Conservation (phyloP, 2,329 filamentous ascomycete species). For the Colletotrichum sp. region DNA sequence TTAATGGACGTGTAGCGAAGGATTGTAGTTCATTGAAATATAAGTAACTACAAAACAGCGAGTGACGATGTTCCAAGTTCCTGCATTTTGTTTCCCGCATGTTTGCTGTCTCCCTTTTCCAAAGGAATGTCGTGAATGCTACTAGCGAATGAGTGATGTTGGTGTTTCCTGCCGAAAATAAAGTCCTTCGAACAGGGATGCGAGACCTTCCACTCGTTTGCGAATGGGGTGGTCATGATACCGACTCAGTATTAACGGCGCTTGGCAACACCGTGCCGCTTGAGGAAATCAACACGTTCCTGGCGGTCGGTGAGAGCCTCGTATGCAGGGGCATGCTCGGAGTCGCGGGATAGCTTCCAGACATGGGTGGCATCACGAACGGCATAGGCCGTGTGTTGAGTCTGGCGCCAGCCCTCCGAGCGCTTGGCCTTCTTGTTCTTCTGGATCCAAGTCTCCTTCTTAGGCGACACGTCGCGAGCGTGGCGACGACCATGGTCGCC, state of each 20-base stretch:
- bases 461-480: background rate
- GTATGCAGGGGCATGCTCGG: background rate
- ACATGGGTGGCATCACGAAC: background rate
- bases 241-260: background rate
- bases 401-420: background rate
- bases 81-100: fast-evolving
- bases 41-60: background rate
- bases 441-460: background rate
- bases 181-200: fast-evolving
- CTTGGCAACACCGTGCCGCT: background rate
- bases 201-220: background rate
- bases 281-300: background rate
- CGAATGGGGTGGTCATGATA: background rate
- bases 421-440: background rate
- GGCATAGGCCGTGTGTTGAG: background rate
- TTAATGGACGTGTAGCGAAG: fast-evolving
- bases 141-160: background rate
- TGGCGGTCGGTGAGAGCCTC: background rate
- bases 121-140: background rate
- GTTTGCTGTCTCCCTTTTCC: background rate
- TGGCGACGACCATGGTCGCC: background rate
- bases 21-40: background rate
- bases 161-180: background rate
- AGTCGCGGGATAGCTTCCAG: background rate
- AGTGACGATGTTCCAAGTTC: background rate